Percentiles rank a stretch among this genome's conserved stretches.
Evolutionary conservation across 306 rosid species (phyloP).

Genomic region (Gastrolobium bilobum): DNA sequence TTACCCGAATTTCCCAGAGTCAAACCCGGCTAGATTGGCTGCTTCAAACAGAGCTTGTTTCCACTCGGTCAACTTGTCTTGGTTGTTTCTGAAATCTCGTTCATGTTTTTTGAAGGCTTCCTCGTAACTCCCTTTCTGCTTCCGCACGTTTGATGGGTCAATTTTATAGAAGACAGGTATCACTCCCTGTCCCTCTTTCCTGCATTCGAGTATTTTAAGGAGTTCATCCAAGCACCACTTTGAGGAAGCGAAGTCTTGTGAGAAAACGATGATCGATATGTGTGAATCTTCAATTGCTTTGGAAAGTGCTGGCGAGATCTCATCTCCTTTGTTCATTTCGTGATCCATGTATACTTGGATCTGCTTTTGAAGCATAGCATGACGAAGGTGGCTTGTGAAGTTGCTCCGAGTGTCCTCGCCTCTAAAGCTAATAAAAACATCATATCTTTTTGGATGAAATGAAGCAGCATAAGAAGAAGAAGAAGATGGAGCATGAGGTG

Average conservation of each 20-base stretch:
- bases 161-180: constrained; percentile 8
- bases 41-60: background rate
- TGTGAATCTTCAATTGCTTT: background rate
- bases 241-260: too few species aligned
- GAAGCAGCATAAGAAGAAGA: background rate
- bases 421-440: constrained; percentile 14
- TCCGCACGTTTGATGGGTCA: constrained; percentile 19
- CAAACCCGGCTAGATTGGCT: background rate
- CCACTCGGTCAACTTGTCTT: constrained; percentile 1
- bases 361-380: background rate
- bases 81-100: background rate
- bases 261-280: background rate
- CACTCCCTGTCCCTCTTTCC: background rate
- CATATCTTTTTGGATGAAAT: background rate
- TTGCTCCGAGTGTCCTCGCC: constrained; percentile 18
- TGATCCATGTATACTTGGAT: background rate
- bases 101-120: constrained; percentile 17
- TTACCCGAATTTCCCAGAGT: background rate
- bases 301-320: background rate
- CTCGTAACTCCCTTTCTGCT: background rate
- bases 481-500: background rate
- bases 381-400: constrained; percentile 12
- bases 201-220: background rate
- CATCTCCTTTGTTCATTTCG: background rate
- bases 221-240: constrained; percentile 13